Evolutionary conservation across 768 basidiomycete species (phyloP).

Genomic region (Auricularia heimuer): DNA sequence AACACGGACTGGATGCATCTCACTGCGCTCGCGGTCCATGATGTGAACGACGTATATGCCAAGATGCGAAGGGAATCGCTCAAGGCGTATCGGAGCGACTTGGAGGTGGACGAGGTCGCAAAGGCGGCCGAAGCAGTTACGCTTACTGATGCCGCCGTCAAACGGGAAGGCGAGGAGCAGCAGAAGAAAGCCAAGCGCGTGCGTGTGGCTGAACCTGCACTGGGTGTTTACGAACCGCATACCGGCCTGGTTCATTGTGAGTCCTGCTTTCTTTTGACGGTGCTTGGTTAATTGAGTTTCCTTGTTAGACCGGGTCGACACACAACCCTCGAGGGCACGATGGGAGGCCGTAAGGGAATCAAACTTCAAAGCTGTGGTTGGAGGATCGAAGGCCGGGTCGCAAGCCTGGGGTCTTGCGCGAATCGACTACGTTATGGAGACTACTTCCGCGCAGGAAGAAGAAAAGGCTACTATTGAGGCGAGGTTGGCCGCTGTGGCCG

Average conservation of each 20-base stretch:
- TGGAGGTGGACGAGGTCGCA: slow-evolving; percentile 12
- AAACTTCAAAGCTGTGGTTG: slow-evolving; percentile 39
- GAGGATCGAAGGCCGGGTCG: slow-evolving; percentile 66
- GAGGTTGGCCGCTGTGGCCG: neutral
- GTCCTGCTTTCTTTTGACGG: slow-evolving; percentile 17
- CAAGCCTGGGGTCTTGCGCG: slow-evolving; percentile 75
- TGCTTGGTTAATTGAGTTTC: slow-evolving; percentile 7
- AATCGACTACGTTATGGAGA: slow-evolving; percentile 48
- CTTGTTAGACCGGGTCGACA: slow-evolving; percentile 57
- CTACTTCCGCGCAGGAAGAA: slow-evolving; percentile 13
- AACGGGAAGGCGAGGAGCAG: slow-evolving; percentile 18
- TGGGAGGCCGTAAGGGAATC: slow-evolving; percentile 44
- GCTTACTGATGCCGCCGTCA: neutral
- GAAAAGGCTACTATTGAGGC: slow-evolving; percentile 7
- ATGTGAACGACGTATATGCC: slow-evolving; percentile 32
- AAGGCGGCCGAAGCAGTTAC: neutral
- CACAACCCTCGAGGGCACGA: slow-evolving; percentile 58
- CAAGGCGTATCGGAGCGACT: slow-evolving; percentile 40
- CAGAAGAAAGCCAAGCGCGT: slow-evolving; percentile 15
- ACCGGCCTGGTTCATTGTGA: slow-evolving; percentile 63
- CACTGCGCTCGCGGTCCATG: neutral
- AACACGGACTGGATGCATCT: slow-evolving; percentile 13
- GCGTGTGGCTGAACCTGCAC: slow-evolving; percentile 19
- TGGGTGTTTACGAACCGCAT: slow-evolving; percentile 79
- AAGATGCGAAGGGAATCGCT: slow-evolving; percentile 47